Percentiles rank a stretch among this genome's conserved stretches.
These are phyloP conservation scores for Saposhnikovia divaricata DNA, from an alignment of 129 eudicot species.

Conservation along the genomic window DNA sequence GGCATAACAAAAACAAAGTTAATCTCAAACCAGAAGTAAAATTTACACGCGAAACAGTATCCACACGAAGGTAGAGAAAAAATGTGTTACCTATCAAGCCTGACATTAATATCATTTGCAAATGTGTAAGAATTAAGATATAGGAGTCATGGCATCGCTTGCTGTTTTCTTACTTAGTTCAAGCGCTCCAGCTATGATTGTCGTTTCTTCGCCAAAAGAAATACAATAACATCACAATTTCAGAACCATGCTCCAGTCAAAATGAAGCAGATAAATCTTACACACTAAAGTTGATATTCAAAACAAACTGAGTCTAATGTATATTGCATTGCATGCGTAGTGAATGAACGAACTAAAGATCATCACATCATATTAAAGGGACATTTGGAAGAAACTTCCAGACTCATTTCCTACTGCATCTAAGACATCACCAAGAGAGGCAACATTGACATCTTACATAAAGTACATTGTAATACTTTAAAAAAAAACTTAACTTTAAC, in stretches of 20 bases:
- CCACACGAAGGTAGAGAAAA: background rate
- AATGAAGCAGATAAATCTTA: background rate
- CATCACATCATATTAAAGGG: too few relatives aligned
- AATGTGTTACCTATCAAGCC: constrained; percentile 54
- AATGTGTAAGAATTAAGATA: too few relatives aligned
- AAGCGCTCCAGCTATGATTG: constrained; percentile 92
- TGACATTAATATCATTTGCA: constrained; percentile 71
- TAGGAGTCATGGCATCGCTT: constrained; percentile 97
- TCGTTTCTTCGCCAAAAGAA: constrained; percentile 55
- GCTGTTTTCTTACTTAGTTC: constrained; percentile 83
- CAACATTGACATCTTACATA: too few relatives aligned
- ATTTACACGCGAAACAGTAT: background rate
- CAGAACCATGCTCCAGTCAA: background rate
- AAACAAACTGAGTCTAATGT: too few relatives aligned
- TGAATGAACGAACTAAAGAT: too few relatives aligned
- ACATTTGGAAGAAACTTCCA: too few relatives aligned
- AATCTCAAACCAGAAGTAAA: background rate
- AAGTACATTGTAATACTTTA: too few relatives aligned
- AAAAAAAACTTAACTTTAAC: too few relatives aligned
- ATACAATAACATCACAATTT: background rate
- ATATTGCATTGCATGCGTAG: too few relatives aligned
- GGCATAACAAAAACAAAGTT: background rate
- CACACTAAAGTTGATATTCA: too few relatives aligned
- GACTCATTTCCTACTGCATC: too few relatives aligned
- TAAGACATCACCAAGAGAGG: too few relatives aligned